Conservation (phyloP, 2,329 filamentous ascomycete genomes). For the Claviceps maximensis region DNA sequence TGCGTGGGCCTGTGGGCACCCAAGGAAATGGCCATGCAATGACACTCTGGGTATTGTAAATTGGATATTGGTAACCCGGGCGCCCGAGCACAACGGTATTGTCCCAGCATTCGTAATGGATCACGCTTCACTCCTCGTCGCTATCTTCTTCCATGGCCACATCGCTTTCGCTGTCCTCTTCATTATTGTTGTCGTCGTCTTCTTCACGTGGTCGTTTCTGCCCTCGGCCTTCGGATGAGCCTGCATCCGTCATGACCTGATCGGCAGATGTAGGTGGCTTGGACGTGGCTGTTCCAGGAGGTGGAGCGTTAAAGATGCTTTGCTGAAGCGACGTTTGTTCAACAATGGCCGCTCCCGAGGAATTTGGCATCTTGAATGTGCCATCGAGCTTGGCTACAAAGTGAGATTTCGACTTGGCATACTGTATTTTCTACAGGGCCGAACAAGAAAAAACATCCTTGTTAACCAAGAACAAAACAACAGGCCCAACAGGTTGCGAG, state of each 20-base stretch:
- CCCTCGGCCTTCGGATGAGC: conserved; percentile 41
- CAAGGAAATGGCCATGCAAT: conserved; percentile 45
- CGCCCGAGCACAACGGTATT: neutral
- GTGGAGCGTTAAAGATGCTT: conserved; percentile 63
- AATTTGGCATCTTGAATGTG: conserved; percentile 60
- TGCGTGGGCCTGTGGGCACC: conserved; percentile 70
- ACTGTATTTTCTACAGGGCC: conserved; percentile 63
- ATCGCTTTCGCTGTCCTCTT: conserved; percentile 56
- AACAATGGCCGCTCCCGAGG: conserved; percentile 37
- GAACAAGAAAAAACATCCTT: neutral
- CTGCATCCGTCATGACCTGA: conserved; percentile 35
- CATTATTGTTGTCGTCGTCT: conserved; percentile 42
- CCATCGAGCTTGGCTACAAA: conserved; percentile 85
- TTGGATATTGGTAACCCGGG: neutral
- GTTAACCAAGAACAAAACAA: neutral
- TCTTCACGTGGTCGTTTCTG: conserved; percentile 59
- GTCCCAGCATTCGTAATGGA: neutral
- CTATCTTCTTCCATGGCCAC: conserved; percentile 59
- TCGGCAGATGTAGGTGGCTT: conserved; percentile 37
- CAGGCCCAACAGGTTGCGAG: neutral
- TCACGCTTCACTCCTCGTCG: conserved; percentile 53
- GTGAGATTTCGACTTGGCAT: conserved; percentile 81
- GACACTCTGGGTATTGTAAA: conserved; percentile 8
- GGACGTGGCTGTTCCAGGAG: conserved; percentile 35
- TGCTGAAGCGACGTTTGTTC: conserved; percentile 64